Evolutionary conservation across 2,329 filamentous ascomycete species (phyloP).

Genomic region (Ophiostoma ips): DNA sequence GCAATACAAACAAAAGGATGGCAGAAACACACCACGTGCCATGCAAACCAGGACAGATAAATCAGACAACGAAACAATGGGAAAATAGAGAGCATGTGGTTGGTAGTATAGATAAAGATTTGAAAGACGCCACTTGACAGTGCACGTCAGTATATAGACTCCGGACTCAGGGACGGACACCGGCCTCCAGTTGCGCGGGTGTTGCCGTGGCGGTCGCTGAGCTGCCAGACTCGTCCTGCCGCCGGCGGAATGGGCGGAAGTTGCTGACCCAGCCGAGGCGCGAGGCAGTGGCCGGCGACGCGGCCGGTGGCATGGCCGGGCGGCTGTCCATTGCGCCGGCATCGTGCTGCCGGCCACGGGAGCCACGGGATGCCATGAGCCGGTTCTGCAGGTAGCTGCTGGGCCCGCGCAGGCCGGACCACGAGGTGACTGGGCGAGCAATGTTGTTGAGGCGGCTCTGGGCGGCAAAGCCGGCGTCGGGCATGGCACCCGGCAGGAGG

Average conservation of each 20-base stretch:
- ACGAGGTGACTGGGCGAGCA: slow-evolving; percentile 25
- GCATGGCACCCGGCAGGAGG: neutral
- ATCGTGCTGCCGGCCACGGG: neutral
- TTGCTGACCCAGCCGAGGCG: slow-evolving; percentile 5
- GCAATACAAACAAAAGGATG: too few species aligned
- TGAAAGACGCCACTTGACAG: too few species aligned
- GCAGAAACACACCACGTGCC: neutral
- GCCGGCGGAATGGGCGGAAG: slow-evolving; percentile 4
- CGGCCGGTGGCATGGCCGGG: neutral
- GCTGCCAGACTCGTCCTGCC: slow-evolving; percentile 1
- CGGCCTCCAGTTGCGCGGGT: slow-evolving; percentile 24
- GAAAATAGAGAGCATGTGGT: too few species aligned
- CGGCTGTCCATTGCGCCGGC: neutral
- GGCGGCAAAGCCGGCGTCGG: too few species aligned
- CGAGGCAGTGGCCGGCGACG: neutral
- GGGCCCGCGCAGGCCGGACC: slow-evolving; percentile 22
- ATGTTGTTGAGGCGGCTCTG: slow-evolving; percentile 22
- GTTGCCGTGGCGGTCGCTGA: slow-evolving; percentile 12
- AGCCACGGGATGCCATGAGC: neutral
- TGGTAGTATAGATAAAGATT: too few species aligned
- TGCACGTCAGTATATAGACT: too few species aligned
- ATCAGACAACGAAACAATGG: too few species aligned
- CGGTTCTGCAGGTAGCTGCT: slow-evolving; percentile 11
- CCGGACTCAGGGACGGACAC: slow-evolving; percentile 11
- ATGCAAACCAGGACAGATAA: neutral